Percentiles rank a stretch among this genome's conserved stretches.
Conservation (phyloP, 192 early-diverging fungal species). For the Coemansia sp. region DNA sequence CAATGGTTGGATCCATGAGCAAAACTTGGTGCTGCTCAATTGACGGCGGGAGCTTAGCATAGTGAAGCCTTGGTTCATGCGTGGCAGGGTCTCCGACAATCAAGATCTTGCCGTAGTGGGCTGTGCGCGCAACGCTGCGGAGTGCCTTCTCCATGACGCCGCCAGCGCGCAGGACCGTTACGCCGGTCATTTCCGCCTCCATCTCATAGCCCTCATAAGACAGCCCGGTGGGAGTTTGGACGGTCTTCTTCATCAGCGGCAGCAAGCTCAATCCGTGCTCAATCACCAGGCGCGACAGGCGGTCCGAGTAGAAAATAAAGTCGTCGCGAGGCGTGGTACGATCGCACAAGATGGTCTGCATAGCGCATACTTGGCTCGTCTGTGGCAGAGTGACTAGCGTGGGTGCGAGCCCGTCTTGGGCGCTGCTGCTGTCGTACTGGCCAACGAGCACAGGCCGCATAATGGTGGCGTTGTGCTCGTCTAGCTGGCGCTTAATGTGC, state of each 20-base stretch:
- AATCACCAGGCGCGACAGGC: conserved; percentile 82
- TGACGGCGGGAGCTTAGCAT: conserved; percentile 76
- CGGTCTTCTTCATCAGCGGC: conserved; percentile 47
- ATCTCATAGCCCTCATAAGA: conserved; percentile 59
- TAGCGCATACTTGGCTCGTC: conserved; percentile 61
- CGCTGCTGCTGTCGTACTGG: conserved; percentile 26
- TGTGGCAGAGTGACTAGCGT: conserved; percentile 54
- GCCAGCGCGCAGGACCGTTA: conserved; percentile 86
- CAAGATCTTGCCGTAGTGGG: conserved; percentile 86
- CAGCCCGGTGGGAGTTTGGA: conserved; percentile 66
- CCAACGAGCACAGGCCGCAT: conserved; percentile 46
- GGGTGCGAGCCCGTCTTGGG: conserved; percentile 11
- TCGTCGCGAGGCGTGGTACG: conserved; percentile 72
- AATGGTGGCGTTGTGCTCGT: conserved; percentile 62
- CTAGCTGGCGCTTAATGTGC: conserved; percentile 83
- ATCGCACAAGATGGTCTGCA: conserved; percentile 87
- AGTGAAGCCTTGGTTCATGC: conserved; percentile 90
- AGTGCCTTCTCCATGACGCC: conserved; percentile 91
- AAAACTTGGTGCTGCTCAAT: conserved; percentile 68
- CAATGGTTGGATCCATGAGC: conserved; percentile 87
- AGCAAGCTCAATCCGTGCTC: conserved; percentile 77
- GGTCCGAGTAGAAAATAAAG: conserved; percentile 92
- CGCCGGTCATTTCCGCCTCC: conserved; percentile 60
- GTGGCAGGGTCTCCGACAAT: conserved; percentile 81
- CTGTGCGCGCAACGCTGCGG: conserved; percentile 78